Conservation (phyloP, 305 asterid genomes). For the Solanum chacoense region DNA sequence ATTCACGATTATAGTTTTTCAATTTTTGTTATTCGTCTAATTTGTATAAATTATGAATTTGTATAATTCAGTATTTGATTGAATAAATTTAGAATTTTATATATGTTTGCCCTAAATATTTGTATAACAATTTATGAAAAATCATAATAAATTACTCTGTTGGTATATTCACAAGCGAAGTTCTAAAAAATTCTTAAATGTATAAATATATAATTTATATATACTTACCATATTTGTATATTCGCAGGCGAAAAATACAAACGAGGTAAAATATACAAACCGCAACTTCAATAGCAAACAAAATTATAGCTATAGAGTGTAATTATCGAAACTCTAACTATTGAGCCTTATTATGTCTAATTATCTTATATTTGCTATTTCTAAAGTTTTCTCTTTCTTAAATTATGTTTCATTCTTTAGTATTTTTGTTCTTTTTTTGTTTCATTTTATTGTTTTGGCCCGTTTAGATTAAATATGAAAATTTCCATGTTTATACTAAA, state of each 20-base stretch:
- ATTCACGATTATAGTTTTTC: not conserved
- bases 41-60: too few relatives aligned
- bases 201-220: too few relatives aligned
- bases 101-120: not conserved
- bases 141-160: not conserved
- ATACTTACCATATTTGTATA: too few relatives aligned
- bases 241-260: too few relatives aligned
- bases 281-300: accelerated
- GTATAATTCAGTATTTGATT: too few relatives aligned
- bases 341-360: not conserved
- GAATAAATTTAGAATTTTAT: too few relatives aligned
- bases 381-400: not conserved
- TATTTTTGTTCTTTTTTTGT: not conserved
- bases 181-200: too few relatives aligned
- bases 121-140: not conserved
- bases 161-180: too few relatives aligned
- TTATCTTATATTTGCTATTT: not conserved
- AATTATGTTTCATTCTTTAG: not conserved
- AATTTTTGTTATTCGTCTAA: too few relatives aligned
- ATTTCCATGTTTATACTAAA: not conserved
- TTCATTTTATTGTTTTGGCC: not conserved
- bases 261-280: too few relatives aligned
- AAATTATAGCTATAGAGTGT: not conserved
- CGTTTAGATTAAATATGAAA: not conserved
- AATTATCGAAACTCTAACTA: too few relatives aligned